A percentile compares a stretch with the other conserved stretches of the same genome.
Conservation (phyloP, 176 grass and related monocot genomes). For the Aegilops tauschii region DNA sequence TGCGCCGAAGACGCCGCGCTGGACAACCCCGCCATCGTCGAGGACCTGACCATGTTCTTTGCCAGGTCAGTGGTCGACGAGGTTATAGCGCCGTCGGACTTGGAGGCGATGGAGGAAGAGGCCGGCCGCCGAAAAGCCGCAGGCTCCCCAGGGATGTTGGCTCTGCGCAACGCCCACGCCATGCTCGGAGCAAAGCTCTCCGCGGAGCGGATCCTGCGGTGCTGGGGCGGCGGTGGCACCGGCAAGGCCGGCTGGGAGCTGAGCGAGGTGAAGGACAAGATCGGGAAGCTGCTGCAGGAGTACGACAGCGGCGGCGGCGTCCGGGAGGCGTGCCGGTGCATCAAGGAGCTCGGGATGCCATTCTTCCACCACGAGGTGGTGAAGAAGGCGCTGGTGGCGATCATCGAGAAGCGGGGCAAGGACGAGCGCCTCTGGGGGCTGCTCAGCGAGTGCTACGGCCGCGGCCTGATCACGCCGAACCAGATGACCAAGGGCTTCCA, state of each 20-base stretch:
- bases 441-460: slow-evolving; percentile 60
- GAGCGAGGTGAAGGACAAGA: slow-evolving; percentile 64
- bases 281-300: slow-evolving; percentile 67
- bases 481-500: slow-evolving; percentile 76
- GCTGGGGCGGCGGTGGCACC: slow-evolving; percentile 69
- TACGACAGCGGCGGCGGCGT: slow-evolving; percentile 73
- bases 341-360: slow-evolving; percentile 73
- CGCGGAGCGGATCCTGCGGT: slow-evolving; percentile 68
- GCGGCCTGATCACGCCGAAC: slow-evolving; percentile 62
- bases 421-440: slow-evolving; percentile 49
- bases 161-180: slow-evolving; percentile 43
- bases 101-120: slow-evolving; percentile 51
- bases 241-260: slow-evolving; percentile 64
- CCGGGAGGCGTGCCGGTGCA: slow-evolving; percentile 62
- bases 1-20: slow-evolving; percentile 68
- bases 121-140: not conserved
- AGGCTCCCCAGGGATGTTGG: slow-evolving; percentile 28
- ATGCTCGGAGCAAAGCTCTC: slow-evolving; percentile 56
- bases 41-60: slow-evolving; percentile 76
- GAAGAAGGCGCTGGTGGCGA: slow-evolving; percentile 69
- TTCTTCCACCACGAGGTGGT: slow-evolving; percentile 94
- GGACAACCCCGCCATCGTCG: slow-evolving; percentile 63
- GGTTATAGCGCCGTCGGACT: slow-evolving; percentile 62
- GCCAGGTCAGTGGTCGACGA: slow-evolving; percentile 74
- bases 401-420: slow-evolving; percentile 73